Evolutionary conservation across 148 eudicot species (phyloP), one percentile per base, ranked within the genome.

Genomic region (Cornus kousa): DNA sequence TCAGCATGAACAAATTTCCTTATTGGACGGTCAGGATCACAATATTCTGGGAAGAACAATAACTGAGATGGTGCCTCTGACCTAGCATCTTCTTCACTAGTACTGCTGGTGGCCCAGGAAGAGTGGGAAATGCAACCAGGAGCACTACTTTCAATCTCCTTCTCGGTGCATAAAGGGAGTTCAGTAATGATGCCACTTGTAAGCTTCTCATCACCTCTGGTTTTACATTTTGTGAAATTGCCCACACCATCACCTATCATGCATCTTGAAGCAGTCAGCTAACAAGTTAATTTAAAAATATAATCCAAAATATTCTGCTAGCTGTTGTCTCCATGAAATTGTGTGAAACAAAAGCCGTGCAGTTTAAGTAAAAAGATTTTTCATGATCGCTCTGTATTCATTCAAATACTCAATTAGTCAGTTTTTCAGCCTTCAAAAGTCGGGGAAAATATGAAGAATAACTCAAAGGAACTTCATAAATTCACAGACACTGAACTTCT

Each of bases 31-130:
- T 74, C 76, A 55, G 37, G 19, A 62, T 59, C 31, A 67, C 77
- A 20, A 53, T 33, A 13, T 9, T 80, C 81, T 46, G 77, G 80
- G 13, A 81, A 19, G 32, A 69, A 37, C 37, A 57, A 28, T 12
- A 69, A 24, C 66, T 70, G 67, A 68, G 32, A 72, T 17, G 78
- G 81, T 28, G 72, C 62, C 76, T 83, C 77, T 59, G 71, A 22
- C 13, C 66, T 71, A 8, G 46, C 12, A 39, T 77, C 81, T 23
- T 78, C 81, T 53, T 82, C 84, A 39, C 74, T 82, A 1, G 66
- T 32, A 22, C 68, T 60, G 31, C 83, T 75, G 62, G 75, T 31
- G 57, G 33, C 62, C 79, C 74, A 60, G 46, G 83, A 70, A 32
- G 71, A 75, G 64, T 62, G 60, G 43, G 83, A 75, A 70, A 22